phyloP scores from a whole-genome alignment of 768 basidiomycete species.

The Termitomyces sp. region DNA sequence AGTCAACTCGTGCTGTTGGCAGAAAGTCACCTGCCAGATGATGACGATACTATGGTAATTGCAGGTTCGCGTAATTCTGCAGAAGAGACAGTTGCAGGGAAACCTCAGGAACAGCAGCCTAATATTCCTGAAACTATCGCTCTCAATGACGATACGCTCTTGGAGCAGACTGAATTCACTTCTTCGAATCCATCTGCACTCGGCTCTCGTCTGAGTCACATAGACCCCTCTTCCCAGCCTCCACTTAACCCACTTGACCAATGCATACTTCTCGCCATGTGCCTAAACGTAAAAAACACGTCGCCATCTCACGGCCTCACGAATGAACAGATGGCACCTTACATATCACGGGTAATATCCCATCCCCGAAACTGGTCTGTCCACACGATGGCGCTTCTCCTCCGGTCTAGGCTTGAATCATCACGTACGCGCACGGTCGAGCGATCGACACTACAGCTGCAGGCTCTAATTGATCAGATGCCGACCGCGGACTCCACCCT shows the following conservation, averaged over 20 bases:
- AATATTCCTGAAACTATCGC: constrained; percentile 73
- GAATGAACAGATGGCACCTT: constrained; percentile 88
- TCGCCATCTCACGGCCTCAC: constrained; percentile 90
- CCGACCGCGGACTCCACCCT: constrained; percentile 76
- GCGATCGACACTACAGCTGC: constrained; percentile 86
- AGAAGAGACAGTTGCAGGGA: background rate
- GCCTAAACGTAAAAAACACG: constrained; percentile 85
- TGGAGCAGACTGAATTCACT: constrained; percentile 92
- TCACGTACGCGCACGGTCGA: constrained; percentile 90
- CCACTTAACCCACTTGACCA: constrained; percentile 92
- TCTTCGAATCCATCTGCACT: constrained; percentile 53
- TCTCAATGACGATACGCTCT: constrained; percentile 93
- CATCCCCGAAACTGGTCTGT: constrained; percentile 95
- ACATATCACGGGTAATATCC: constrained; percentile 82
- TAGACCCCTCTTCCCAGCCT: constrained; percentile 84
- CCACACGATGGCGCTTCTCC: constrained; percentile 93
- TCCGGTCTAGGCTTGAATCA: constrained; percentile 89
- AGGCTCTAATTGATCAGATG: constrained; percentile 97
- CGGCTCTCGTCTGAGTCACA: constrained; percentile 52
- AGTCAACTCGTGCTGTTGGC: constrained; percentile 93
- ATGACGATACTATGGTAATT: constrained; percentile 13
- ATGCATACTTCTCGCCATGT: constrained; percentile 85
- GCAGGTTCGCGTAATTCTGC: constrained; percentile 6
- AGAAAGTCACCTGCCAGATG: constrained; percentile 60
- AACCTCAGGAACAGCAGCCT: constrained; percentile 7